A percentile compares a stretch with the other conserved stretches of the same genome.
Evolutionary conservation across 140 eudicot genomes (phyloP).

Genomic region (Anethum foeniculum): DNA sequence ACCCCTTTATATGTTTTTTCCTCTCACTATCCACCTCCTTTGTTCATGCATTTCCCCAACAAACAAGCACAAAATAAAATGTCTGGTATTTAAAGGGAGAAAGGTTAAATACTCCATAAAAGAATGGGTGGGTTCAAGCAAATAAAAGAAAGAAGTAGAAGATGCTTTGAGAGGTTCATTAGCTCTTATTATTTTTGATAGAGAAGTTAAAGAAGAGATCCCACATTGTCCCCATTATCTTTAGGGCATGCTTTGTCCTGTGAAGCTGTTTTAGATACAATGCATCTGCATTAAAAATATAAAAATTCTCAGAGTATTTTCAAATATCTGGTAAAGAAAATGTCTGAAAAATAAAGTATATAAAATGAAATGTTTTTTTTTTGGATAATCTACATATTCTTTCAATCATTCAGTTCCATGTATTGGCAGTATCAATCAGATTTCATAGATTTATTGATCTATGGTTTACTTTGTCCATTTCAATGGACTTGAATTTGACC

Average conservation of each 20-base stretch:
- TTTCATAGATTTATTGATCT: not conserved
- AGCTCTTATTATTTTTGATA: conserved; percentile 5
- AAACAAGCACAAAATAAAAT: conserved; percentile 28
- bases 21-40: conserved; percentile 11
- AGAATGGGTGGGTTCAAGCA: not conserved
- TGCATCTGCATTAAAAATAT: conserved; percentile 18
- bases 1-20: conserved; percentile 6
- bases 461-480: not conserved
- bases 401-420: not conserved
- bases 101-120: not conserved
- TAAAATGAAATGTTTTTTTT: not conserved
- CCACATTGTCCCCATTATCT: conserved; percentile 29
- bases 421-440: not conserved
- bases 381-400: not conserved
- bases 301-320: not conserved
- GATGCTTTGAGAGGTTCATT: conserved; percentile 18
- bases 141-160: not conserved
- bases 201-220: conserved; percentile 11
- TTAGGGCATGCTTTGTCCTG: conserved; percentile 26
- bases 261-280: conserved; percentile 30
- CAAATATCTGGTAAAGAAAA: not conserved
- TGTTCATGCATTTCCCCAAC: conserved; percentile 43
- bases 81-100: conserved; percentile 39
- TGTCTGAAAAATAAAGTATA: not conserved
- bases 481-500: not conserved